Evolutionary conservation across 164 flowering plant species (phyloP).

Genomic region (Vitis labrusca): DNA sequence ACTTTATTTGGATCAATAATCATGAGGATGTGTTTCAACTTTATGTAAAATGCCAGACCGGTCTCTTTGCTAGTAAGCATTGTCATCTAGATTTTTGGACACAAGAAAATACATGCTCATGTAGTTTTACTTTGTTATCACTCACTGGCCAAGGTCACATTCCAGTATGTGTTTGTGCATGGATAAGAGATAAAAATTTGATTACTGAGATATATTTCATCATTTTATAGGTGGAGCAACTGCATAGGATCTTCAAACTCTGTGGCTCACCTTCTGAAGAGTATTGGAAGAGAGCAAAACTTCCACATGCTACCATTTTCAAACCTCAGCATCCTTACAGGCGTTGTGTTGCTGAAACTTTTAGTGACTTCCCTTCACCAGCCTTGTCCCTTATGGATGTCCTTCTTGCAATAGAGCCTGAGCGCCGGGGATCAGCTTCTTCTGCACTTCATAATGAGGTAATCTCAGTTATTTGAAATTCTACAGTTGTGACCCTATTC

Average conservation of each 20-base stretch:
- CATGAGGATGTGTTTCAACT: no score
- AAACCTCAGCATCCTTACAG: slow-evolving; percentile 82
- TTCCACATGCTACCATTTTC: slow-evolving; percentile 83
- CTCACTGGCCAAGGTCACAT: no score
- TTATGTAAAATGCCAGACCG: no score
- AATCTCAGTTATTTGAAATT: slow-evolving; percentile 3
- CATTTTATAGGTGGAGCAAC: slow-evolving; percentile 68
- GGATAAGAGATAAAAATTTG: neutral
- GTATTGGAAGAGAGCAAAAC: slow-evolving; percentile 75
- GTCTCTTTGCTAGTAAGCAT: no score
- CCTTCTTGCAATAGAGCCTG: slow-evolving; percentile 83
- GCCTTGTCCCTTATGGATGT: slow-evolving; percentile 68
- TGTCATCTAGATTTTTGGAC: no score
- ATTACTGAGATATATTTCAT: neutral
- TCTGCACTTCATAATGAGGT: slow-evolving; percentile 81
- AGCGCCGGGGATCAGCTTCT: slow-evolving; percentile 64
- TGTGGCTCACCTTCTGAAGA: slow-evolving; percentile 94
- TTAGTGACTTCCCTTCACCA: slow-evolving; percentile 71
- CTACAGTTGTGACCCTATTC: neutral
- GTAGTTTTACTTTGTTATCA: no score
- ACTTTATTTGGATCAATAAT: no score
- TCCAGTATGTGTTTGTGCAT: no score
- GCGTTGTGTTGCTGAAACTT: slow-evolving; percentile 68
- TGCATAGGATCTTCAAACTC: slow-evolving; percentile 91
- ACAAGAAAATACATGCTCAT: no score